Conservation (phyloP, 371 early-diverging fungal species). For the Amoeboaphelidium occidentale region DNA sequence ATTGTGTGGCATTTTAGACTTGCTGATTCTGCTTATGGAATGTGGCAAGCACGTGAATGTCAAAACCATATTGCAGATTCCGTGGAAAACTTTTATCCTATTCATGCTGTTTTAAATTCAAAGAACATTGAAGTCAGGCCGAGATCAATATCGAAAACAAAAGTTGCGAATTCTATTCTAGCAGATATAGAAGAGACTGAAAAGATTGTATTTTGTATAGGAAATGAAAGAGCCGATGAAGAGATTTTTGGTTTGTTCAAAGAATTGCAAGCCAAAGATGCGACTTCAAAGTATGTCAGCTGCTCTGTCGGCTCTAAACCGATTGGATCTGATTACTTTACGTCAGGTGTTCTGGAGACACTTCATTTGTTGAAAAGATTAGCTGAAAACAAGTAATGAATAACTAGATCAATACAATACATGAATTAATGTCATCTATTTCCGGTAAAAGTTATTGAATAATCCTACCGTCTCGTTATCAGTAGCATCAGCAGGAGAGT, state of each 20-base stretch:
- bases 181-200: conserved; percentile 12
- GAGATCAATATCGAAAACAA: conserved; percentile 36
- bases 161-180: conserved; percentile 25
- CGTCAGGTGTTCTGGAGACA: too few species aligned
- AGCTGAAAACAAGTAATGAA: too few species aligned
- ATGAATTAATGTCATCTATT: too few species aligned
- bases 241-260: conserved; percentile 30
- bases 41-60: conserved; percentile 73
- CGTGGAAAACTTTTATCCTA: conserved; percentile 16
- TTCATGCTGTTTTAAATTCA: conserved; percentile 13
- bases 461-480: too few species aligned
- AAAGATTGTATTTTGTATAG: conserved; percentile 41
- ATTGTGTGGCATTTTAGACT: conserved; percentile 74
- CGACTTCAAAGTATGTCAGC: too few species aligned
- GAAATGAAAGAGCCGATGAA: conserved; percentile 60
- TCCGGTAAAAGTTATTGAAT: too few species aligned
- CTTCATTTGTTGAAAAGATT: too few species aligned
- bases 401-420: too few species aligned
- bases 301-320: too few species aligned
- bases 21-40: conserved; percentile 61
- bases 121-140: conserved; percentile 27
- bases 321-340: too few species aligned
- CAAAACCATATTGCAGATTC: conserved; percentile 65
- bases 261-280: too few species aligned
- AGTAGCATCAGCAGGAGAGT: too few species aligned